phyloP scores from a whole-genome alignment of 768 basidiomycete species.

The Boletus vermiculosoides region DNA sequence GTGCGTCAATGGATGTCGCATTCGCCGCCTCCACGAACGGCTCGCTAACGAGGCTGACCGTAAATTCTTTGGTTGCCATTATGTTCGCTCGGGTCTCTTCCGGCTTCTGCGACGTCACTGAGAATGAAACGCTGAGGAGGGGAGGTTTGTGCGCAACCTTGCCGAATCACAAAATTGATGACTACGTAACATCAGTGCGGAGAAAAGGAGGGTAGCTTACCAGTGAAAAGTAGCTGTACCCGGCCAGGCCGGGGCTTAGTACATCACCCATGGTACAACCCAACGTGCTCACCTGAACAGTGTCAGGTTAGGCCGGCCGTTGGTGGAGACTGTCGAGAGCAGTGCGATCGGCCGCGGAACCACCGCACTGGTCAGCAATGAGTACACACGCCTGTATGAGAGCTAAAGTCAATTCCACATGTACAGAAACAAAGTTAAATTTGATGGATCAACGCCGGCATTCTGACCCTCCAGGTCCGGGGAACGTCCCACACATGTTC shows the following conservation, averaged over 20 bases:
- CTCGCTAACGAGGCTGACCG: conserved; percentile 71
- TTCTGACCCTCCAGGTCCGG: not conserved
- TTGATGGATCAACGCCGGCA: conserved; percentile 10
- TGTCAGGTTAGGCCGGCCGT: conserved; percentile 58
- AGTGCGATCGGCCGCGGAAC: conserved; percentile 63
- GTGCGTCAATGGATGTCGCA: conserved; percentile 53
- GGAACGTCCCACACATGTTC: not conserved
- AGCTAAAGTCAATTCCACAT: conserved; percentile 25
- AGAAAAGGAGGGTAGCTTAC: conserved; percentile 32
- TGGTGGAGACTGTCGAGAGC: conserved; percentile 54
- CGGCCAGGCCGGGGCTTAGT: conserved; percentile 5
- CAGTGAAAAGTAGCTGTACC: conserved; percentile 60
- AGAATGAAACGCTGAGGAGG: conserved; percentile 60
- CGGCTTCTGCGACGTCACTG: conserved; percentile 40
- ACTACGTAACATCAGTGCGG: conserved; percentile 10
- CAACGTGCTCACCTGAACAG: conserved; percentile 54
- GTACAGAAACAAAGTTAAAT: conserved; percentile 15
- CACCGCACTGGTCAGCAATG: conserved; percentile 55
- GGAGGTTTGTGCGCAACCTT: conserved; percentile 64
- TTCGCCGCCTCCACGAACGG: conserved; percentile 59
- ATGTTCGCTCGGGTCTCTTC: conserved; percentile 71
- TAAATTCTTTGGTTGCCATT: conserved; percentile 62
- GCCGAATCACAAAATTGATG: conserved; percentile 3
- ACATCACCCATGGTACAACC: conserved; percentile 3
- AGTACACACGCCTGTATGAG: conserved; percentile 39